These are phyloP conservation scores for Tardiomyces blankii DNA, from an alignment of 1,139 yeast genomes.

Conservation along the genomic window DNA sequence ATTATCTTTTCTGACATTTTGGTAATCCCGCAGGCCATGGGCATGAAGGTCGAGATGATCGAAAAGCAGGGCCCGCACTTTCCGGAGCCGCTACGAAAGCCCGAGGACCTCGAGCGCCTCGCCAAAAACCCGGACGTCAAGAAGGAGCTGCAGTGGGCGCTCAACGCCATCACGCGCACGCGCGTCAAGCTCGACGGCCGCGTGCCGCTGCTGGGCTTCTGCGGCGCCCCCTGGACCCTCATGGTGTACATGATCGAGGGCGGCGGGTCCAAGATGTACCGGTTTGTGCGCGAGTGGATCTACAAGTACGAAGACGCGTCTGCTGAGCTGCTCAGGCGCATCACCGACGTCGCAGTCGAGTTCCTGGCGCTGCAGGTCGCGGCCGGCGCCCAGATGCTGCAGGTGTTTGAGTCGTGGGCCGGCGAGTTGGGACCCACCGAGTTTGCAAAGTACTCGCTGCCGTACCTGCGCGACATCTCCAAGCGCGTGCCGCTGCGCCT, in stretches of 20 bases:
- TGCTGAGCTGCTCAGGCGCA: constrained; percentile 60
- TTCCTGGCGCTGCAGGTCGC: constrained; percentile 89
- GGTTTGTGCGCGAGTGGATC: constrained; percentile 89
- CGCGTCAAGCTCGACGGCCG: constrained; percentile 76
- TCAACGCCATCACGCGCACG: constrained; percentile 80
- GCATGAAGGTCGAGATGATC: constrained; percentile 86
- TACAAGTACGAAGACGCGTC: constrained; percentile 67
- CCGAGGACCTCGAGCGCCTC: constrained; percentile 52
- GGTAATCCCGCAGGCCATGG: constrained; percentile 98
- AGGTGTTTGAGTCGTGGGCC: constrained; percentile 96
- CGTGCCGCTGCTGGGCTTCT: constrained; percentile 89
- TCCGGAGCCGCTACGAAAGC: constrained; percentile 72
- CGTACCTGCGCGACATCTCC: constrained; percentile 73
- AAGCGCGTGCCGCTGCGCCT: constrained; percentile 58
- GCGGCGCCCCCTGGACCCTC: constrained; percentile 97
- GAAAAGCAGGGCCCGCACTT: constrained; percentile 95
- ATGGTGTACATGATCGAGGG: constrained; percentile 97
- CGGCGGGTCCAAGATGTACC: constrained; percentile 85
- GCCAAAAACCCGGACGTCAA: constrained; percentile 51
- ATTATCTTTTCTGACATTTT: constrained; percentile 91
- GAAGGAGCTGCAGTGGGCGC: constrained; percentile 86
- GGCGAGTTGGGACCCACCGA: constrained; percentile 91
- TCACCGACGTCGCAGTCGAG: constrained; percentile 84
- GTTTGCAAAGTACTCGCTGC: constrained; percentile 78
- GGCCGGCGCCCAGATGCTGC: constrained; percentile 97